Evolutionary conservation across 108 stramenopile species (phyloP), one percentile per base, ranked within the genome.

Genomic region (Pseudonitzschia multistriata): DNA sequence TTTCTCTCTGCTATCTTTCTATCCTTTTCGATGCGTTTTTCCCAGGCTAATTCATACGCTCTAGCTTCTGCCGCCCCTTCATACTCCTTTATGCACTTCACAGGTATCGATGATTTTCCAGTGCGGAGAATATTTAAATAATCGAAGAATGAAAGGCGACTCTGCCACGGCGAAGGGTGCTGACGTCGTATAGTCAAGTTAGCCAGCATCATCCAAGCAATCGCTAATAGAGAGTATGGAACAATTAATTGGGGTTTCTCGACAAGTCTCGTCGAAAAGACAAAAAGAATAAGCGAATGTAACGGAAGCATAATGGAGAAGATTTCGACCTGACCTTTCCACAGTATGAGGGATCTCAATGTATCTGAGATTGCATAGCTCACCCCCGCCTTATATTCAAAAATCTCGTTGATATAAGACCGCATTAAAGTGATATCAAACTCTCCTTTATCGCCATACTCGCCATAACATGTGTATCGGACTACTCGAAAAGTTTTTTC

Each of bases 171-270:
- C n/a, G 80, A 87, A 39, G 93, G 93, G 68, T 88, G 83, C 11
- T 80, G 67, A 8, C 75, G 64, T 37, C 87, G 79, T 5, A 69
- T 61, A 7, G 70, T 78, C 68, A 81, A 80, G 34, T 79, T 84
- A 2, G 89, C 89, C 40, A 91, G 62, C 84, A 94, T 79, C 0
- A 84, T 62, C 90, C 88, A 91, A 25, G 86, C 90, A 13, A 81
- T 52, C 27, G 71, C 84, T 66, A 72, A 71, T 68, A 53, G 78
- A 11, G 70, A 71, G 80, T 84, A 84, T 0, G 85, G 80, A 19
- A 84, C 83, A 21, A 90, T 40, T 56, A 86, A 60, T 30, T 82
- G 76, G 8, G 88, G 88, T n/a, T 77, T 71, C 50, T 89, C 89
- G 25, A 93, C 79, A 22, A 89, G 55, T 34, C 74, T 66, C 11